Conservation (phyloP, 2,329 filamentous ascomycete species). For the Cladophialophora carrionii region DNA sequence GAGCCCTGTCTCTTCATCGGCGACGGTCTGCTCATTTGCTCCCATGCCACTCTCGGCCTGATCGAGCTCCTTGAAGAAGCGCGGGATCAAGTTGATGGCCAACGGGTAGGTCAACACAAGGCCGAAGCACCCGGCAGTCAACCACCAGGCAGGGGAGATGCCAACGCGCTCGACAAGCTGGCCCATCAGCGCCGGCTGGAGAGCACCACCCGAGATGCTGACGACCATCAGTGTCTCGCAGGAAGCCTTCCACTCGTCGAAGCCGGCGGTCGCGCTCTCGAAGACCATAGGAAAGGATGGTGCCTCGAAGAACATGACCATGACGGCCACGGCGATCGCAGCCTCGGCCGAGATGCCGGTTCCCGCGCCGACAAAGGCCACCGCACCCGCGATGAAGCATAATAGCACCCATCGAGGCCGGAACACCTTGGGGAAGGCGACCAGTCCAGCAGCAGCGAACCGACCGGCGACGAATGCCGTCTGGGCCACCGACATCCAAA, state of each 20-base stretch:
- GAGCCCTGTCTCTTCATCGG: slow-evolving; percentile 16
- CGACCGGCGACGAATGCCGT: slow-evolving; percentile 72
- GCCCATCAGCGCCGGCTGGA: slow-evolving; percentile 35
- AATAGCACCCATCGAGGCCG: slow-evolving; percentile 73
- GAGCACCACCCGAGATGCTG: slow-evolving; percentile 36
- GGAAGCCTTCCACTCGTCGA: slow-evolving; percentile 35
- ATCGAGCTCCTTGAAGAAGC: slow-evolving; percentile 32
- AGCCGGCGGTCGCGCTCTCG: slow-evolving; percentile 41
- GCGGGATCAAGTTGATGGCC: slow-evolving; percentile 32
- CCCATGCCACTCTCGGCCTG: slow-evolving; percentile 20
- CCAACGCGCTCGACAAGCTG: slow-evolving; percentile 33
- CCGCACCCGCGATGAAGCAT: slow-evolving; percentile 64
- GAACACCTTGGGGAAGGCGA: slow-evolving; percentile 58
- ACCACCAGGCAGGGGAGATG: slow-evolving; percentile 32
- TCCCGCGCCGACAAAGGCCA: slow-evolving; percentile 60
- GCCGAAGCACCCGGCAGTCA: slow-evolving; percentile 32
- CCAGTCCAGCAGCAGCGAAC: slow-evolving; percentile 67
- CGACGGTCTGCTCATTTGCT: background rate
- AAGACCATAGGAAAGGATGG: slow-evolving; percentile 83
- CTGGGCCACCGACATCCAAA: slow-evolving; percentile 74
- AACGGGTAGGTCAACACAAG: slow-evolving; percentile 34
- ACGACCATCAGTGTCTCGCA: slow-evolving; percentile 36
- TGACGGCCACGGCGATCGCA: slow-evolving; percentile 61
- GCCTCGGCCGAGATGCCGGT: slow-evolving; percentile 53
- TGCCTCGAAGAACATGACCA: slow-evolving; percentile 79